Conservation (phyloP, 2,329 filamentous ascomycete species). For the Fusarium sp. region DNA sequence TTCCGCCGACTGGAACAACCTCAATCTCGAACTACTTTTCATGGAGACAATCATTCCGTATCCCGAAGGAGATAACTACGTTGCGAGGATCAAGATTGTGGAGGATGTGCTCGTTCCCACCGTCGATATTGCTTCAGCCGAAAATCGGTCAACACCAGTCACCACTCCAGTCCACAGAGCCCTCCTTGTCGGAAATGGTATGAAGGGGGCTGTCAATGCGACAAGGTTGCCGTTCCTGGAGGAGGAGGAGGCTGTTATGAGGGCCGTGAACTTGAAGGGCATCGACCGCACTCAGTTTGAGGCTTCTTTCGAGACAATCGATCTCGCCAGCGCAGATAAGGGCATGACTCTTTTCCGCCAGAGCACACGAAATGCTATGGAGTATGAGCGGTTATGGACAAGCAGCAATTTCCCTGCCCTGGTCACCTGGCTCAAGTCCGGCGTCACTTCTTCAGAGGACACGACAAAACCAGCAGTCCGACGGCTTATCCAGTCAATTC, state of each 20-base stretch:
- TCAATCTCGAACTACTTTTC: slow-evolving; percentile 70
- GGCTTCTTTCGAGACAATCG: slow-evolving; percentile 64
- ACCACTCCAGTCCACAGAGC: slow-evolving; percentile 85
- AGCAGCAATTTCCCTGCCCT: slow-evolving; percentile 72
- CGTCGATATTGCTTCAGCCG: slow-evolving; percentile 72
- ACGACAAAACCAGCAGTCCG: slow-evolving; percentile 71
- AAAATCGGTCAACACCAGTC: slow-evolving; percentile 70
- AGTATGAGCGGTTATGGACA: slow-evolving; percentile 78
- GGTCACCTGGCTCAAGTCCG: slow-evolving; percentile 68
- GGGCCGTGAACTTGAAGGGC: slow-evolving; percentile 65
- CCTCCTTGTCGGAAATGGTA: slow-evolving; percentile 74
- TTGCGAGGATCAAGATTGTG: slow-evolving; percentile 53
- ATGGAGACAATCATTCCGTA: slow-evolving; percentile 57
- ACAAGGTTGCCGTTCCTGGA: slow-evolving; percentile 53
- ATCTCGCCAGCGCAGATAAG: slow-evolving; percentile 67
- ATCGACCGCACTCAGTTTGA: slow-evolving; percentile 50
- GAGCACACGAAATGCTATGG: slow-evolving; percentile 71
- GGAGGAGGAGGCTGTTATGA: slow-evolving; percentile 55
- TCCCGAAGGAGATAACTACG: slow-evolving; percentile 44
- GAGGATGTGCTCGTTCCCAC: slow-evolving; percentile 78
- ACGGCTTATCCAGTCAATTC: slow-evolving; percentile 70
- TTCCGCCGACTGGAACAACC: slow-evolving; percentile 65
- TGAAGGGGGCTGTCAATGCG: slow-evolving; percentile 69
- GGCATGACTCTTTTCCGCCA: slow-evolving; percentile 73
- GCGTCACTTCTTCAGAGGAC: slow-evolving; percentile 52